phyloP scores from a whole-genome alignment of 768 basidiomycete genomes.

The Termitomyces sp. region DNA sequence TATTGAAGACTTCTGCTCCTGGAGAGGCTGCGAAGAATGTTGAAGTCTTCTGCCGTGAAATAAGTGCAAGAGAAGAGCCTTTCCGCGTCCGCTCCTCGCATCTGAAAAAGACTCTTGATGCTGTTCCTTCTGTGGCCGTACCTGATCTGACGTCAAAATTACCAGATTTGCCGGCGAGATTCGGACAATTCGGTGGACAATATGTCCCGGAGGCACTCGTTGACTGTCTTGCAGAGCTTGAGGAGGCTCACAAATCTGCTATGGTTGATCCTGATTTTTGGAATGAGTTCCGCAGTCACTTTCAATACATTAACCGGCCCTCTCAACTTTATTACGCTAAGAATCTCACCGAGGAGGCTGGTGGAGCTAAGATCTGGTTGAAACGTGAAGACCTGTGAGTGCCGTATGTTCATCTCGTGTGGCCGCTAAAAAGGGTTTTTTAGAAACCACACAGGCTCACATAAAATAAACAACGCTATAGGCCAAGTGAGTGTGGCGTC shows the following conservation, averaged over 20 bases:
- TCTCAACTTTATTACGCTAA: conserved; percentile 89
- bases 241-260: conserved; percentile 85
- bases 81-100: conserved; percentile 27
- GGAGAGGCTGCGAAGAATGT: conserved; percentile 46
- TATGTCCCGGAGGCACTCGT: conserved; percentile 97
- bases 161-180: conserved; percentile 67
- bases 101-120: conserved; percentile 19
- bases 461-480: conserved; percentile 99
- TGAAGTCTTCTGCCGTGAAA: conserved; percentile 68
- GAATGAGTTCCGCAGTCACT: conserved; percentile 85
- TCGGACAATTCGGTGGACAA: conserved; percentile 95
- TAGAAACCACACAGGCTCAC: conserved; percentile 97
- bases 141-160: conserved; percentile 26
- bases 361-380: conserved; percentile 95
- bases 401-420: neutral
- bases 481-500: conserved; percentile 59
- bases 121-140: conserved; percentile 19
- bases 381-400: conserved; percentile 90
- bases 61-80: conserved; percentile 44
- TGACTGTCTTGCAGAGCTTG: conserved; percentile 85
- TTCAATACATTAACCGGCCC: conserved; percentile 93
- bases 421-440: conserved; percentile 1
- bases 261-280: conserved; percentile 85
- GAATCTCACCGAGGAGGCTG: conserved; percentile 81
- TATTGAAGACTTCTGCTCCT: conserved; percentile 63